Base-by-base conservation (phyloP, 106 monocot genomes). In the Platanthera zijinensis region DNA sequence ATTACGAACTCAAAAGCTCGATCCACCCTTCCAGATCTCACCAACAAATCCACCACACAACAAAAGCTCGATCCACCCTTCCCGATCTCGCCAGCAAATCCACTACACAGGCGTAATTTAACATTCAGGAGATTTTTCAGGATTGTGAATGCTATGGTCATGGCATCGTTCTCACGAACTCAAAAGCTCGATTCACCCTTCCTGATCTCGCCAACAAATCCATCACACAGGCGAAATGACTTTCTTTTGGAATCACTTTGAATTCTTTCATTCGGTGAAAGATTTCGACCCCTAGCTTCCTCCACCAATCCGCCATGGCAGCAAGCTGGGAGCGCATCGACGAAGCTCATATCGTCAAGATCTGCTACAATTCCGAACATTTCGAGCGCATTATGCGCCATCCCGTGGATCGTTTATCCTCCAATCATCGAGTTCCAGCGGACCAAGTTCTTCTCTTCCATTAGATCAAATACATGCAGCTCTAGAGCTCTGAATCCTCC, bases 281-380 rank as follows among this genome's bases (percentile, higher is more conserved):
- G 8, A 92, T 78, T 74, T 78, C 54, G 28, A 87, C 76, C 63
- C 87, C n/a, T n/a, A n/a, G n/a, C 92, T 75, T 87, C 82, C 49
- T 87, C 73, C 10, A 89, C 80, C 19, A 84, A 51, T 48, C 92
- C 89, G 30, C 83, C 83, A 75, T 92, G 92, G 73, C 84, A 87
- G 54, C 92, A 92, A n/a, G 92, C 92, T 48, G 87, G 80, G 51
- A 92, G 75, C 5, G 57, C 85, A 0, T 79, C 51, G 4, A 89
- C 82, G 82, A 89, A 92, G 74, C 82, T 89, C 13, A 92, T 82
- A n/a, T 85, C 79, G 77, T 92, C 89, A 0, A 87, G 87, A 10
- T 87, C 80, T 61, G 82, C 53, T n/a, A 87, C 6, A 49, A 28
- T 75, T 10, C 46, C 8, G 76, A 92, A 89, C 13, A 87, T 56